Base-by-base conservation (phyloP, 2,329 filamentous ascomycete genomes). In the Botrytis galanthina region DNA sequence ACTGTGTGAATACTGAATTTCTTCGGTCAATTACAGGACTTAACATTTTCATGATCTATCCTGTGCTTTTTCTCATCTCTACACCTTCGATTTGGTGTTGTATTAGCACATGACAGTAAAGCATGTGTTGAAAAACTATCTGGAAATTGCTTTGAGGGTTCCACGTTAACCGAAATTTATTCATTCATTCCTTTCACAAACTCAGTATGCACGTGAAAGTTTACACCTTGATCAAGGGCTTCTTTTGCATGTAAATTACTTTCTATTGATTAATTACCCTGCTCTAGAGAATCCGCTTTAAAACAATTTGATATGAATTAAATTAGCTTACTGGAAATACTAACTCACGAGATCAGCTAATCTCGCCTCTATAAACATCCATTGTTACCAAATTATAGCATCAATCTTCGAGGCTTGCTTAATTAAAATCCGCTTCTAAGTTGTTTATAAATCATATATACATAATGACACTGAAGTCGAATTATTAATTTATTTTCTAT, bases 381-480 rank as follows among this genome's bases (percentile, higher is more conserved):
- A 14, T 14, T n/a, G 10, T 14, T 14, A 6, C 10, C 12, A 26
- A 51, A n/a, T 26, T 2, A n/a, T 6, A 5, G 3, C 12, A 51
- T 4, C 6, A 26, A 51, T 51, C 26, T 3, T 51, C 22, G 4
- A 51, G 4, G 4, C n/a, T n/a, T 26, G 10, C 46, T 12, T 5
- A 4, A 6, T n/a, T 0, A 2, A 6, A 14, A 51, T 51, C 2
- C 4, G 1, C 10, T 51, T n/a, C 10, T 51, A 4, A 0, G 14
- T 6, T 26, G 3, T 14, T 5, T 4, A 5, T 0, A 14, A 6
- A 7, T n/a, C 26, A 26, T 5, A 48, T 26, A 22, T 9, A 3
- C 8, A 46, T 7, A 46, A 46, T n/a, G n/a, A n/a, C n/a, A n/a
- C n/a, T n/a, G n/a, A n/a, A n/a, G n/a, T n/a, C n/a, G n/a, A n/a